phyloP scores from a whole-genome alignment of 2,329 filamentous ascomycete genomes.

The Talaromyces islandicus region DNA sequence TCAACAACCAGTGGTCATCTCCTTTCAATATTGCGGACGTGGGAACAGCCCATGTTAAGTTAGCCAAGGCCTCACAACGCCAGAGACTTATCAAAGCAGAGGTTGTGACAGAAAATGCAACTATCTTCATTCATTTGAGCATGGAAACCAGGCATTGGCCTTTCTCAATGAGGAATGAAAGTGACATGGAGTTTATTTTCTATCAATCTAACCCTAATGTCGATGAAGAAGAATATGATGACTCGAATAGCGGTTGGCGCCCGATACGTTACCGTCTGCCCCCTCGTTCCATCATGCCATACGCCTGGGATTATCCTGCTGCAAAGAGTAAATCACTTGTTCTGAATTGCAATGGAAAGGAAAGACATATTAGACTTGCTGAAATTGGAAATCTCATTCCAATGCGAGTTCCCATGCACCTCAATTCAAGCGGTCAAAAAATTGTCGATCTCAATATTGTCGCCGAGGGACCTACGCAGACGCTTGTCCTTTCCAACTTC shows the following conservation, averaged over 20 bases:
- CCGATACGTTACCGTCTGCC: conserved; percentile 89
- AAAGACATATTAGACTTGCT: conserved; percentile 87
- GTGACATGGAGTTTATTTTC: conserved; percentile 93
- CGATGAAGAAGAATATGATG: conserved; percentile 73
- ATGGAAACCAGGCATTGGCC: conserved; percentile 95
- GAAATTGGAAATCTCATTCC: conserved; percentile 96
- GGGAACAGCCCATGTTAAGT: conserved; percentile 86
- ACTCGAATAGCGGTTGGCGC: conserved; percentile 76
- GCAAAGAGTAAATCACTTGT: conserved; percentile 95
- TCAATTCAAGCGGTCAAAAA: conserved; percentile 62
- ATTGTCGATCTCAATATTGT: conserved; percentile 96
- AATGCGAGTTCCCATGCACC: conserved; percentile 72
- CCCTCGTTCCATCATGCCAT: conserved; percentile 95
- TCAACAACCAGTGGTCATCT: conserved; percentile 96
- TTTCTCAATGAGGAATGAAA: conserved; percentile 97
- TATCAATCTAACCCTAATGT: conserved; percentile 90
- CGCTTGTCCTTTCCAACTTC: conserved; percentile 88
- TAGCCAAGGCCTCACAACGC: conserved; percentile 82
- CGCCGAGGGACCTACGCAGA: conserved; percentile 92
- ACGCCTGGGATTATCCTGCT: conserved; percentile 97
- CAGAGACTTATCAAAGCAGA: conserved; percentile 85
- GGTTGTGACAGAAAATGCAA: conserved; percentile 85
- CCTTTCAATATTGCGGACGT: conserved; percentile 96
- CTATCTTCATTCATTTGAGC: conserved; percentile 85
- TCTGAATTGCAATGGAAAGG: conserved; percentile 69